Conservation (phyloP, 768 basidiomycete genomes). For the Dentipellis sp. region DNA sequence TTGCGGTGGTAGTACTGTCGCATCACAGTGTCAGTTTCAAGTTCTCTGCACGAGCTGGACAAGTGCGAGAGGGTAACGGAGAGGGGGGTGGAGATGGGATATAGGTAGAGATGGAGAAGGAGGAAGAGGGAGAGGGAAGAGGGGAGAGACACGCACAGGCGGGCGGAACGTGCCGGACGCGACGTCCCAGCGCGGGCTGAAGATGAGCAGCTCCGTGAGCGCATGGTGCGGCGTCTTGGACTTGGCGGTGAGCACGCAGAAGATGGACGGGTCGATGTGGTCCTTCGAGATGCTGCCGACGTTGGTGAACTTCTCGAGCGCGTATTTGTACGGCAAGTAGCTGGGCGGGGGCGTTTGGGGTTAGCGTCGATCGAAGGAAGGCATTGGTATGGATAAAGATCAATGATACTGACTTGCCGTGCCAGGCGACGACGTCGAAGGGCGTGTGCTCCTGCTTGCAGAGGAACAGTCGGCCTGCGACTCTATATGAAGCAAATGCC, state of each 20-base stretch:
- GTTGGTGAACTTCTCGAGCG: slow-evolving; percentile 50
- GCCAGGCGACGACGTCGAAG: too few species aligned
- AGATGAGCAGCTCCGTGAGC: slow-evolving; percentile 56
- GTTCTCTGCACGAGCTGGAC: too few species aligned
- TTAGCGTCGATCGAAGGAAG: background rate
- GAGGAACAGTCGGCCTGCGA: too few species aligned
- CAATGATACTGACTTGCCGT: background rate
- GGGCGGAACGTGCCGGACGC: slow-evolving; percentile 49
- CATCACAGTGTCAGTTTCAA: background rate
- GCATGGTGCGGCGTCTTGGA: slow-evolving; percentile 51
- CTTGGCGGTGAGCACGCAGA: slow-evolving; percentile 58
- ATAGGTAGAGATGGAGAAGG: too few species aligned
- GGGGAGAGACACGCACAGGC: slow-evolving; percentile 29
- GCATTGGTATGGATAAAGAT: too few species aligned
- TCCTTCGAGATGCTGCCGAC: slow-evolving; percentile 60
- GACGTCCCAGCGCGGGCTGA: slow-evolving; percentile 59
- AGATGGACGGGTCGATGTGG: slow-evolving; percentile 62
- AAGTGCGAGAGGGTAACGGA: too few species aligned
- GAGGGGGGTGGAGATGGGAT: too few species aligned
- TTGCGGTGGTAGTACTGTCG: slow-evolving; percentile 57
- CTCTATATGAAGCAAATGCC: too few species aligned
- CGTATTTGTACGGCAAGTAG: slow-evolving; percentile 62
- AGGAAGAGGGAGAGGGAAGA: too few species aligned
- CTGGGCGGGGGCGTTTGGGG: slow-evolving; percentile 18
- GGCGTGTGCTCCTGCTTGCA: too few species aligned